Percentiles rank a stretch among this genome's conserved stretches.
These are phyloP conservation scores for Plasmodium gallinaceum DNA, from an alignment of 169 alveolate genomes.

Conservation along the genomic window DNA sequence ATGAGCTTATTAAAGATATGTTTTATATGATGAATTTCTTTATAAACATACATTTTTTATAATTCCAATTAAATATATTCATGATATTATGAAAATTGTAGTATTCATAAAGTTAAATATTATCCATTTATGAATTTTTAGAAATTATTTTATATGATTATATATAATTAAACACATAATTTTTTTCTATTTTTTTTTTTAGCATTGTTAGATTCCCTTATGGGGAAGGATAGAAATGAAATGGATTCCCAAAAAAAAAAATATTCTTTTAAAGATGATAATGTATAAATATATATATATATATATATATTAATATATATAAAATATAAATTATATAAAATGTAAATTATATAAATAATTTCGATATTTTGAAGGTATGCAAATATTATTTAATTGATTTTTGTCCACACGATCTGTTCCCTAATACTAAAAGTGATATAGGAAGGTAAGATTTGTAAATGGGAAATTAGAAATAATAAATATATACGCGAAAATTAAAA, in stretches of 20 bases:
- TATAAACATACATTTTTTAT: background rate
- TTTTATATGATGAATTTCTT: too few relatives aligned
- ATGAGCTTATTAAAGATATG: too few relatives aligned
- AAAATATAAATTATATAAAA: background rate
- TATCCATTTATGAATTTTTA: too few relatives aligned
- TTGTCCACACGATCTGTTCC: conserved; percentile 95
- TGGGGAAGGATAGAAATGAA: conserved; percentile 86
- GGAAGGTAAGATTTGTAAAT: conserved; percentile 83
- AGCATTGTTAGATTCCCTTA: conserved; percentile 86
- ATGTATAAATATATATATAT: conserved; percentile 35
- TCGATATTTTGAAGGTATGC: conserved; percentile 84
- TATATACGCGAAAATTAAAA: too few relatives aligned
- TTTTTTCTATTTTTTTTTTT: background rate
- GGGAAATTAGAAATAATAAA: too few relatives aligned
- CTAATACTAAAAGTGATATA: conserved; percentile 92
- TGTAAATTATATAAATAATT: background rate
- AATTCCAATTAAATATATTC: background rate
- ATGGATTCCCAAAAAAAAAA: conserved; percentile 73
- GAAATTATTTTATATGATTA: too few relatives aligned
- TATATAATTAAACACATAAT: background rate
- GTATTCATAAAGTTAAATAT: too few relatives aligned
- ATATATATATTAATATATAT: conserved; percentile 10
- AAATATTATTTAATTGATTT: conserved; percentile 90
- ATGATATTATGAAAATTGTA: background rate
- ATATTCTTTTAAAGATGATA: conserved; percentile 77